Conservation (phyloP, 352 stramenopile species). For the Phytophthora litchii region DNA sequence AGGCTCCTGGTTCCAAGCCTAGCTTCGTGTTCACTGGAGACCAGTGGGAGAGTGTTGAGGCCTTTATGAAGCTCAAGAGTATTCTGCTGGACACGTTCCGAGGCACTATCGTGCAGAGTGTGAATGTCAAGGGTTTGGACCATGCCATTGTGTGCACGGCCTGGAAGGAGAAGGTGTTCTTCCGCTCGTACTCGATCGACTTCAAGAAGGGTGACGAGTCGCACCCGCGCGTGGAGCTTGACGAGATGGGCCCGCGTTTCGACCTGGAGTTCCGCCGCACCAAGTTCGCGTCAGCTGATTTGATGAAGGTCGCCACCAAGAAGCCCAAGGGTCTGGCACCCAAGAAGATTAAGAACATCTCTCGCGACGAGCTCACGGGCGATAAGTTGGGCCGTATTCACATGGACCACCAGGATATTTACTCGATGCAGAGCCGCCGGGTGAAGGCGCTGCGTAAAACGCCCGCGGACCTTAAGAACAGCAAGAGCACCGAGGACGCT, state of each 20-base stretch:
- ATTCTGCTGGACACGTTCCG: slow-evolving; percentile 97
- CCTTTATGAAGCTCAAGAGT: slow-evolving; percentile 95
- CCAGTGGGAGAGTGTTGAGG: slow-evolving; percentile 92
- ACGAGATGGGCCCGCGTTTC: slow-evolving; percentile 91
- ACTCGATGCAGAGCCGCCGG: slow-evolving; percentile 95
- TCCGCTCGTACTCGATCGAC: slow-evolving; percentile 96
- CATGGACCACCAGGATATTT: slow-evolving; percentile 97
- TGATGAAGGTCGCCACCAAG: slow-evolving; percentile 96
- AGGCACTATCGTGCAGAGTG: slow-evolving; percentile 94
- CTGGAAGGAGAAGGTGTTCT: slow-evolving; percentile 92
- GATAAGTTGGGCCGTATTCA: slow-evolving; percentile 98
- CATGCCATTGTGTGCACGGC: slow-evolving; percentile 98
- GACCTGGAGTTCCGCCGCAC: slow-evolving; percentile 93
- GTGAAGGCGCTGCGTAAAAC: slow-evolving; percentile 94
- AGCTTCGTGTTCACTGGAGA: slow-evolving; percentile 96
- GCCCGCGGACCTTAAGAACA: slow-evolving; percentile 79
- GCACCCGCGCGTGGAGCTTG: slow-evolving; percentile 86
- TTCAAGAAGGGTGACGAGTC: slow-evolving; percentile 91
- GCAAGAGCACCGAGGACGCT: slow-evolving; percentile 30
- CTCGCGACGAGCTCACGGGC: slow-evolving; percentile 96
- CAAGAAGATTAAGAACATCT: slow-evolving; percentile 99
- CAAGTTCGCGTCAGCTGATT: slow-evolving; percentile 94
- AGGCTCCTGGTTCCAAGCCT: slow-evolving; percentile 94
- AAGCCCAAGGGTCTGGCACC: slow-evolving; percentile 91
- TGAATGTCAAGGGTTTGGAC: slow-evolving; percentile 97